Evolutionary conservation across 345 rosid species (phyloP), one percentile per base, ranked within the genome.

Genomic region (Rhizophora apiculata): DNA sequence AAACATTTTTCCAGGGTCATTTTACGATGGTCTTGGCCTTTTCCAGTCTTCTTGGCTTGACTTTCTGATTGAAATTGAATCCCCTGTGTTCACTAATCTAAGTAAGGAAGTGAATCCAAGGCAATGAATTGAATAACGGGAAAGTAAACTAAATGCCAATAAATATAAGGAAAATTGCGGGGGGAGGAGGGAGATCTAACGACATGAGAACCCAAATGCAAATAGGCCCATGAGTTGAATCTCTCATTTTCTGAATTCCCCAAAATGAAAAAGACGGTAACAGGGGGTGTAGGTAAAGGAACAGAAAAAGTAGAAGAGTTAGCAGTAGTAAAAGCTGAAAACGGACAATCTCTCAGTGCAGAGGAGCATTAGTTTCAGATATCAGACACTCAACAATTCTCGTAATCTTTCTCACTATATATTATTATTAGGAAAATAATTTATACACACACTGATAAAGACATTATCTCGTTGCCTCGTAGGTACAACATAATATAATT

Each of bases 271-370:
- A 82, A 74, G 77, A 76, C 55, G 70, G 67, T 67, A 20, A 57
- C 27, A 46, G 54, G 73, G 67, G 65, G 70, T 56, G 74, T 80
- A 66, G 77, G 74, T 26, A 79, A 75, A 80, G 83, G 72, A 68
- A 67, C 79, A 80, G 85, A 74, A 74, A 80, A 83, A 74, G 82
- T 59, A 66, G 76, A 83, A 61, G 83, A 76, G 80, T 73, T 65
- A 74, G 80, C 59, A 71, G 78, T 72, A 78, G 84, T 77, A 78
- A 82, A 78, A 81, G 80, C 77, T 56, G 46, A 22, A 58, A 76
- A 82, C 80, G 90, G 78, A 83, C 90, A 75, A 69, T 51, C 81
- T 71, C 80, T 64, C 39, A 78, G 74, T 18, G 71, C 67, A 67
- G 51, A 52, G 74, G 71, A 55, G 70, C 46, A 68, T 68, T 75